Evolutionary conservation across 306 rosid genomes (phyloP), one percentile per base, ranked within the genome.

Genomic region (Quercus parvula): DNA sequence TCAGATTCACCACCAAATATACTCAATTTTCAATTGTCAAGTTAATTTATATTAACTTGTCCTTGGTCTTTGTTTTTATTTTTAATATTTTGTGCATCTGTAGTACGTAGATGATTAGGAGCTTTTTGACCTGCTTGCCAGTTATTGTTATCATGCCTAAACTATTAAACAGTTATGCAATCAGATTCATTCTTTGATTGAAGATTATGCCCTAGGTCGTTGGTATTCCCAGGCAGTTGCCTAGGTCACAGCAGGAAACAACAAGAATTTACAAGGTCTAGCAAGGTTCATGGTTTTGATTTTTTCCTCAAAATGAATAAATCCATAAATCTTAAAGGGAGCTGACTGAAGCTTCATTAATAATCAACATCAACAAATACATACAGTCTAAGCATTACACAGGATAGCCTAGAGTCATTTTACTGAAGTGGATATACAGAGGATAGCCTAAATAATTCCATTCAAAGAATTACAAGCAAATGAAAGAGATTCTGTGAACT

Each of bases 61-160:
- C 35, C 49, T 9, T 18, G 10, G 72, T 24, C 31, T 33, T 49
- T 19, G 72, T 33, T 67, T 19, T 33, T 1, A 7, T 5, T 63
- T 75, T 46, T 66, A 20, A 71, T 66, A 78, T 77, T 69, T 76
- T 76, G 68, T 82, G 77, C 69, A 54, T n/a, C 20, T 57, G 27
- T 35, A 64, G 57, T 56, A 54, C 0, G 61, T 51, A 35, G 78
- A 15, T 41, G 75, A 31, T 13, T 73, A 77, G 56, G 67, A 83
- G 62, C 22, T 62, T 33, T 79, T 79, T 54, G 77, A 58, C 61
- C 41, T 75, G 77, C 71, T 76, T 70, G 24, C 73, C 33, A 59
- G 55, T 64, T 79, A 54, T 64, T 75, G 33, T 67, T 86, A 64
- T 84, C 38, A 31, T 46, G 54, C 30, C 55, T 46, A 41, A 22